Conservation (phyloP, 192 early-diverging fungal species). For the Endogone sp. region DNA sequence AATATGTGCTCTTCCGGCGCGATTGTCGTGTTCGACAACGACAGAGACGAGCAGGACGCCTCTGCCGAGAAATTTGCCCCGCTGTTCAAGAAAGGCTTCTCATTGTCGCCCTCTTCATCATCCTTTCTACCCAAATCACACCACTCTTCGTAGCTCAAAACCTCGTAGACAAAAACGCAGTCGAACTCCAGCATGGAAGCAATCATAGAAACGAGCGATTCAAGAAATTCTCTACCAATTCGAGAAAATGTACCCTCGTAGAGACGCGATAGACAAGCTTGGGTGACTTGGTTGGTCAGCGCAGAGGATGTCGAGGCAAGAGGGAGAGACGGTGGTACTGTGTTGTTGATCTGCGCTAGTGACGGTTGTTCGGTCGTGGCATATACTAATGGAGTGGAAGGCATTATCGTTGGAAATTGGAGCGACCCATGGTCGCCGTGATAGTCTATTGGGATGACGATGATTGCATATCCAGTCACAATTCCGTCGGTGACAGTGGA, state of each 20-base stretch:
- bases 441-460: neutral
- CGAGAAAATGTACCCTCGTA: slow-evolving; percentile 16
- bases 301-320: neutral
- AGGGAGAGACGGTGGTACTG: neutral
- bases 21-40: neutral
- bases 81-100: neutral
- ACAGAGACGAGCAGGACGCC: neutral
- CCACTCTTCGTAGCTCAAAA: slow-evolving; percentile 16
- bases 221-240: slow-evolving; percentile 16
- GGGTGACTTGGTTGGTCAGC: neutral
- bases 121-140: slow-evolving; percentile 4
- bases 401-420: neutral
- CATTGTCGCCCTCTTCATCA: slow-evolving; percentile 5
- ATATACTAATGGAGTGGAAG: neutral
- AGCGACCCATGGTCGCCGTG: neutral
- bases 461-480: neutral
- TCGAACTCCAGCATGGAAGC: slow-evolving; percentile 8
- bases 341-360: neutral
- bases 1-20: neutral
- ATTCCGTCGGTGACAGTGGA: neutral
- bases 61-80: neutral
- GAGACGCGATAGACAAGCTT: slow-evolving; percentile 6
- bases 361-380: neutral
- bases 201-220: slow-evolving; percentile 14
- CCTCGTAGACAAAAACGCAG: slow-evolving; percentile 17